Evolutionary conservation across 306 rosid genomes (phyloP).

Genomic region (Trifolium dubium): DNA sequence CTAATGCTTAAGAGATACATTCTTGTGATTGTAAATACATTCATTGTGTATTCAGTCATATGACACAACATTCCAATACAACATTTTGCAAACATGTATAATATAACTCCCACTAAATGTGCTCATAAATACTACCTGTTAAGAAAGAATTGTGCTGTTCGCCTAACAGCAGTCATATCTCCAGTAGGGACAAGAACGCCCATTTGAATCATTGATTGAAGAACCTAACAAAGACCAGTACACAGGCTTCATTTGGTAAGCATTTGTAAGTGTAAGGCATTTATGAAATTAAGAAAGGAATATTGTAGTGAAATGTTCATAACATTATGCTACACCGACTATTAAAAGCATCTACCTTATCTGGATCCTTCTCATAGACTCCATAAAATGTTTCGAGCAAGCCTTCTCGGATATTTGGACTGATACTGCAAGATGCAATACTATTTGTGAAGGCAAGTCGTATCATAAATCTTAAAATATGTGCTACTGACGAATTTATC

Average conservation of each 20-base stretch:
- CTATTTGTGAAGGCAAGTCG: constrained; percentile 33
- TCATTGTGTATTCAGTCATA: not conserved
- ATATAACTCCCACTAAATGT: constrained; percentile 34
- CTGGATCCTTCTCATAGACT: constrained; percentile 93
- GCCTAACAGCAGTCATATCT: constrained; percentile 97
- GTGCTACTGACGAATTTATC: constrained; percentile 13
- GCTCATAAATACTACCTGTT: constrained; percentile 61
- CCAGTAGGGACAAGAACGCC: constrained; percentile 99
- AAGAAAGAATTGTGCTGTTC: constrained; percentile 94
- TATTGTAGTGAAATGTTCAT: constrained; percentile 15
- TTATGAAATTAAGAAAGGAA: constrained; percentile 25
- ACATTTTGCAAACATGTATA: constrained; percentile 4
- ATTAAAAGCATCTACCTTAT: constrained; percentile 70
- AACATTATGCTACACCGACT: constrained; percentile 30
- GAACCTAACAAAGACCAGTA: constrained; percentile 74
- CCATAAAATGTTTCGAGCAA: constrained; percentile 93
- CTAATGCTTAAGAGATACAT: not conserved
- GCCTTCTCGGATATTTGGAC: constrained; percentile 95
- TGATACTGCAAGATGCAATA: constrained; percentile 65
- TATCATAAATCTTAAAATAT: constrained; percentile 32
- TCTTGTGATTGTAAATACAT: not conserved
- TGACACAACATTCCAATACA: not conserved
- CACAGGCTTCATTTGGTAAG: constrained; percentile 43
- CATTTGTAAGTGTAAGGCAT: constrained; percentile 16
- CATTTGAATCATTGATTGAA: constrained; percentile 97